phyloP scores from a whole-genome alignment of 176 grass and related monocot genomes.

The Oryza officinalis region DNA sequence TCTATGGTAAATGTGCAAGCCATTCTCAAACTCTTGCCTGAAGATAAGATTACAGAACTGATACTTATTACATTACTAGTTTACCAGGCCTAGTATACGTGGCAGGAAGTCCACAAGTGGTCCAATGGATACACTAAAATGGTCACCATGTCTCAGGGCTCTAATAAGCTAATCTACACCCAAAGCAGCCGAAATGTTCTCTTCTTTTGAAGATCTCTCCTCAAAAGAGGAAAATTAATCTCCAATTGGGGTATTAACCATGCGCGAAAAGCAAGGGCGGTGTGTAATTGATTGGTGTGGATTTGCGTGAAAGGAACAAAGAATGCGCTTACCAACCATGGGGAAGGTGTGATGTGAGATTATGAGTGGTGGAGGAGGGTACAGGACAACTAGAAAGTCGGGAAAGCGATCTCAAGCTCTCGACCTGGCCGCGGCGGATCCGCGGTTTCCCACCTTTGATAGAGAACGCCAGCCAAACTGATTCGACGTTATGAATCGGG shows the following conservation, averaged over 20 bases:
- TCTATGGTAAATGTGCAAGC: neutral
- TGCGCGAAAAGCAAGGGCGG: slow-evolving; percentile 44
- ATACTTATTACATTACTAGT: slow-evolving; percentile 24
- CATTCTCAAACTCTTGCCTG: slow-evolving; percentile 12
- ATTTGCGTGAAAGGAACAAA: slow-evolving; percentile 42
- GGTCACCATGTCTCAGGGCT: slow-evolving; percentile 31
- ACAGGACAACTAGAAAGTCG: slow-evolving; percentile 38
- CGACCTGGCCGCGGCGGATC: slow-evolving; percentile 40
- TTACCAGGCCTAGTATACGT: slow-evolving; percentile 8
- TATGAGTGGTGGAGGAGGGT: slow-evolving; percentile 1
- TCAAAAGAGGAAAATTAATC: neutral
- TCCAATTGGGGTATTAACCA: slow-evolving; percentile 31
- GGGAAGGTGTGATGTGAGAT: slow-evolving; percentile 33
- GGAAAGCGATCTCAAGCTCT: slow-evolving; percentile 45
- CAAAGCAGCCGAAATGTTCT: slow-evolving; percentile 6
- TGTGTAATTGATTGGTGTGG: slow-evolving; percentile 32
- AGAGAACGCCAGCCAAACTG: slow-evolving; percentile 4
- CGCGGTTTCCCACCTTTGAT: neutral
- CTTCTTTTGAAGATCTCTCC: slow-evolving; percentile 10
- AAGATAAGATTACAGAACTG: too few species aligned
- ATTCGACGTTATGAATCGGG: neutral
- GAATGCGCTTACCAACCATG: slow-evolving; percentile 50
- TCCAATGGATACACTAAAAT: slow-evolving; percentile 32
- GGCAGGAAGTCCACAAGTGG: slow-evolving; percentile 25
- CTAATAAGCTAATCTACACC: slow-evolving; percentile 32